Percentiles rank a stretch among this genome's conserved stretches.
phyloP scores from a whole-genome alignment of 139 green algal genomes.

The Chlorella sp. region DNA sequence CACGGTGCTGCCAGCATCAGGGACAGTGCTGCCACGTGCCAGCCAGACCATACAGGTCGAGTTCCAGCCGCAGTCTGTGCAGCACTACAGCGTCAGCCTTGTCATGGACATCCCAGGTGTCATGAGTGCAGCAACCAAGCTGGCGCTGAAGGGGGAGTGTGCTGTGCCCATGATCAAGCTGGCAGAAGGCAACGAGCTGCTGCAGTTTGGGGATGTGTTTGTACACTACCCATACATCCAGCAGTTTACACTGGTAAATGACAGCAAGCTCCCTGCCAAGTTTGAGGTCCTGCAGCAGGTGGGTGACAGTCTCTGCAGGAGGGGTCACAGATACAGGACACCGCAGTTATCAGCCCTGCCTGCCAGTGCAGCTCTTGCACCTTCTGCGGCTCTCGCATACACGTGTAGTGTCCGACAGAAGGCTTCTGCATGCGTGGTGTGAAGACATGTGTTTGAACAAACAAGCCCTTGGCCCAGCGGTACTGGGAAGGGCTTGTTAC shows the following conservation, averaged over 20 bases:
- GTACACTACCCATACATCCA: conserved; percentile 59
- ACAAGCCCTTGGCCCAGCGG: too few relatives aligned
- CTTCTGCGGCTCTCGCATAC: too few relatives aligned
- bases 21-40: conserved; percentile 49
- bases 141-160: conserved; percentile 57
- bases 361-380: too few relatives aligned
- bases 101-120: conserved; percentile 63
- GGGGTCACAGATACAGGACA: too few relatives aligned
- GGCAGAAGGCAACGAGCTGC: conserved; percentile 6
- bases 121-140: conserved; percentile 2
- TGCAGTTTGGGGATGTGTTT: conserved; percentile 72
- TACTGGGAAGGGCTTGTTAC: too few relatives aligned
- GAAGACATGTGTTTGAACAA: too few relatives aligned
- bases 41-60: conserved; percentile 52
- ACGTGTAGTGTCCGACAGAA: too few relatives aligned
- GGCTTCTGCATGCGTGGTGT: too few relatives aligned
- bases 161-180: conserved; percentile 59
- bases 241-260: conserved; percentile 39
- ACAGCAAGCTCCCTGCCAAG: conserved; percentile 70
- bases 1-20: conserved; percentile 37
- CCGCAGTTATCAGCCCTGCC: too few relatives aligned
- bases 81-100: conserved; percentile 38
- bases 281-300: conserved; percentile 58
- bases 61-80: conserved; percentile 40
- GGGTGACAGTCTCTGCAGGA: too few relatives aligned